A percentile compares a stretch with the other conserved stretches of the same genome.
Conservation (phyloP, 2,329 filamentous ascomycete genomes). For the Neonectria magnoliae region DNA sequence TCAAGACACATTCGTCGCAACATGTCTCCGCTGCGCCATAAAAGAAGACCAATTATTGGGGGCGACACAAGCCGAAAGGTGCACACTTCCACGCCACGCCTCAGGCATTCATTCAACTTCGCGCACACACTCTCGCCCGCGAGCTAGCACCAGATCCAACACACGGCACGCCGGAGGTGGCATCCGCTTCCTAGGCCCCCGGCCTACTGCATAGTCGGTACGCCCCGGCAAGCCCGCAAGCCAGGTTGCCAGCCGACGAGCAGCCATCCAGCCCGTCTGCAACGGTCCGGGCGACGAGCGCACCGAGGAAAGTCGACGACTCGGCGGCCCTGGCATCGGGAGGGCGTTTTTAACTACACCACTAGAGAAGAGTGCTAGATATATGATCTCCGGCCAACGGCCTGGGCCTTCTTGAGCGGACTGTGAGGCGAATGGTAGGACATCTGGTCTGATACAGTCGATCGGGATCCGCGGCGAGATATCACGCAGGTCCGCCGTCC, state of each 20-base stretch:
- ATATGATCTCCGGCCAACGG: background rate
- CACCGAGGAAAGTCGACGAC: background rate
- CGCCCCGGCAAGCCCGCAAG: constrained; percentile 20
- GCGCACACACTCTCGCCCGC: constrained; percentile 2
- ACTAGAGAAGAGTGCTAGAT: background rate
- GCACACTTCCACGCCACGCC: background rate
- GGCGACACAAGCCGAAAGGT: background rate
- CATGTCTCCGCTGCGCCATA: constrained; percentile 8
- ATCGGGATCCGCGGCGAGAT: background rate
- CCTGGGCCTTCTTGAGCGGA: background rate
- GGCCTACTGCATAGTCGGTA: constrained; percentile 16
- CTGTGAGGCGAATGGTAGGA: background rate
- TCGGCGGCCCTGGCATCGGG: constrained; percentile 1
- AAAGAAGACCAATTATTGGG: constrained; percentile 7
- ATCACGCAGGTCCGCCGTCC: background rate
- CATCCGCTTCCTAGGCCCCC: constrained; percentile 21
- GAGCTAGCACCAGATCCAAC: constrained; percentile 18
- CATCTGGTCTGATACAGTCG: background rate
- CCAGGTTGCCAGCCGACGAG: constrained; percentile 13
- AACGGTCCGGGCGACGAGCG: constrained; percentile 24
- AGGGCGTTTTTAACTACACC: constrained; percentile 6
- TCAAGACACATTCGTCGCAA: constrained; percentile 11
- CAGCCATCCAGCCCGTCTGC: constrained; percentile 25
- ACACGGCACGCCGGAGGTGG: constrained; percentile 20
- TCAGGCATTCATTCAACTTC: background rate